Base-by-base conservation (phyloP, 805 yeast genomes). In the Saturnispora zaruensis region DNA sequence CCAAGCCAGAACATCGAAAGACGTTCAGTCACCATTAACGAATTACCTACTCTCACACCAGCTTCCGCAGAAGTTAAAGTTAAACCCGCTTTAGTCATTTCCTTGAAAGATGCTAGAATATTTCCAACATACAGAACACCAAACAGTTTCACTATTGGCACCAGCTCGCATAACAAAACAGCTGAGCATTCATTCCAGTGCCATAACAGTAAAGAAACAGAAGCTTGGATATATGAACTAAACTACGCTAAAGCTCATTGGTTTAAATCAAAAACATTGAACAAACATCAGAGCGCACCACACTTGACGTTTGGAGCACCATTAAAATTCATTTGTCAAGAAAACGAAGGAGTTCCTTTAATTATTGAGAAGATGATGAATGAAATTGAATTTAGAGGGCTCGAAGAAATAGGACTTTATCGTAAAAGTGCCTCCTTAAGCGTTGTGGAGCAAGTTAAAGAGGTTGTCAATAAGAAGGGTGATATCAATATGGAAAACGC, bases 331-430 rank as follows among this genome's bases (percentile, higher is more conserved):
- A 77, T 89, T 4, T 88, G 96, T 63, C 77, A 72, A 48, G 72
- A 96, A 46, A 96, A 88, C 56, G 69, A 76, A 0, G 53, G 66
- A 2, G 69, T 81, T 30, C 98, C 98, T 1, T 66, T 62, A 5
- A 77, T 90, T 41, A 79, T 90, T 50, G 79, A 75, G 33, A 74
- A 75, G 50, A 67, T 91, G 41, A 72, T 89, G 56, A 74, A 74
- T 43, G 93, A 84, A 57, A 85, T 91, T 55, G 98, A 91, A 64
- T 67, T 72, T n/a, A 78, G 90, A 48, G 96, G 98, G 0, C 64
- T 91, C 26, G 89, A 87, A 56, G 97, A 90, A 62, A 86, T 87
- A 48, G 98, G 98, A 16, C 72, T 91, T 13, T 91, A 91, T 64
- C 79, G 98, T 63, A 78, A 77, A 54, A 74, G 80, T 60, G 75